Evolutionary conservation across 345 rosid genomes (phyloP), one percentile per base, ranked within the genome.

Genomic region (Syzygium aromaticum): DNA sequence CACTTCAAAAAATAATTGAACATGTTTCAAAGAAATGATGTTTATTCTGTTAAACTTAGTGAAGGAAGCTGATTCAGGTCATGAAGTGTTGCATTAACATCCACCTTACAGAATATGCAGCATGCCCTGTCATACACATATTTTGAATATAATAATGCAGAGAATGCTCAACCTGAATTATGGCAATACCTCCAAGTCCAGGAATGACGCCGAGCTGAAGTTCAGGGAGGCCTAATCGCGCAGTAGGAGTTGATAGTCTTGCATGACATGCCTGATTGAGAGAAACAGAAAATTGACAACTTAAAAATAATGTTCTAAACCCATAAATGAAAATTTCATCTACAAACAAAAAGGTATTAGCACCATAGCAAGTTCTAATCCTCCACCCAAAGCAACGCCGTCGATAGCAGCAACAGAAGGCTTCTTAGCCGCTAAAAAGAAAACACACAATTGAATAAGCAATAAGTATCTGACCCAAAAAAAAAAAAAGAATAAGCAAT

Each of bases 381-480:
- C 99, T 90, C 99, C 99, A 88, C 99, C 99, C 88, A 97, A 92
- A 88, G 99, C 97, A 84, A 96, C 95, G 9, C 99, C 99, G 15
- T 97, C 97, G 88, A 97, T 95, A 85, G 99, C 99, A 93, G 99
- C 99, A 51, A 97, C 97, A 3, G 98, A 93, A 67, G 99, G 99
- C 92, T 97, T 97, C 91, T 89, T 94, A 8, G 96, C 96, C 89
- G 93, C 99, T 97, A 90, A 64, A 90, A 88, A 84, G 84, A 67
- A 91, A 90, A 87, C 28, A 43, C 89, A n/a, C 85, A 52, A n/a
- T 40, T 52, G 64, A 43, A 78, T 30, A 64, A 51, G 21, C 59
- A 61, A 64, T 30, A 52, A 23, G n/a, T 43, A 43, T 43, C 46
- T 43, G 46, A 43, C 46, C 46, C 46, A 43, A 43, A 43, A 43